A percentile compares a stretch with the other conserved stretches of the same genome.
Conservation (phyloP, 208 protist species). For the Leishmania lainsoni region DNA sequence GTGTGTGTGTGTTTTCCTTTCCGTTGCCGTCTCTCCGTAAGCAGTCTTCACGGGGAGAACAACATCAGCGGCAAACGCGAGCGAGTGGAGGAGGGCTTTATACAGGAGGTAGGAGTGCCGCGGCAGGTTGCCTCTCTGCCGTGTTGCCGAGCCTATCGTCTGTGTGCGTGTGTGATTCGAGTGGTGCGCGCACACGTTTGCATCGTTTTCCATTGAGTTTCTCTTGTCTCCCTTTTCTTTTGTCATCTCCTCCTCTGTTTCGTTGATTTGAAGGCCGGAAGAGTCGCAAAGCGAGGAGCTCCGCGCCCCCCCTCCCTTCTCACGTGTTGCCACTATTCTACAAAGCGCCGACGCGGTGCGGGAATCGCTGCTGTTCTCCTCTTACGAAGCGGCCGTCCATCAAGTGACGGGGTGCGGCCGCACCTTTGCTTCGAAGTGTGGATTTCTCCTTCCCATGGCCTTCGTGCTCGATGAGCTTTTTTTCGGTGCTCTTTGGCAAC, state of each 20-base stretch:
- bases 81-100: background rate
- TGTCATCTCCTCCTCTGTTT: background rate
- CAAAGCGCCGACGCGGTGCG: too few species aligned
- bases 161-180: background rate
- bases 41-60: too few species aligned
- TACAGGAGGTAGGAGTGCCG: background rate
- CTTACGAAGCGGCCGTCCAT: too few species aligned
- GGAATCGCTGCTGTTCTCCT: too few species aligned
- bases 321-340: too few species aligned
- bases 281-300: too few species aligned
- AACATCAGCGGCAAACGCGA: background rate
- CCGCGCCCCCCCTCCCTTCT: too few species aligned
- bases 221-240: background rate
- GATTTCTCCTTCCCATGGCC: background rate
- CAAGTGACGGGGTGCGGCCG: too few species aligned
- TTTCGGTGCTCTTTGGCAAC: constrained; percentile 1
- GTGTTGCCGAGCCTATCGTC: background rate
- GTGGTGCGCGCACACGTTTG: background rate
- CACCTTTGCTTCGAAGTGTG: background rate
- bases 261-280: too few species aligned
- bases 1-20: too few species aligned
- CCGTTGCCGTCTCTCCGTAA: background rate
- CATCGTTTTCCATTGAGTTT: too few species aligned
- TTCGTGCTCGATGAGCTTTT: background rate
- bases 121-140: background rate